phyloP scores from a whole-genome alignment of 345 rosid genomes.

The Brassica carinata region DNA sequence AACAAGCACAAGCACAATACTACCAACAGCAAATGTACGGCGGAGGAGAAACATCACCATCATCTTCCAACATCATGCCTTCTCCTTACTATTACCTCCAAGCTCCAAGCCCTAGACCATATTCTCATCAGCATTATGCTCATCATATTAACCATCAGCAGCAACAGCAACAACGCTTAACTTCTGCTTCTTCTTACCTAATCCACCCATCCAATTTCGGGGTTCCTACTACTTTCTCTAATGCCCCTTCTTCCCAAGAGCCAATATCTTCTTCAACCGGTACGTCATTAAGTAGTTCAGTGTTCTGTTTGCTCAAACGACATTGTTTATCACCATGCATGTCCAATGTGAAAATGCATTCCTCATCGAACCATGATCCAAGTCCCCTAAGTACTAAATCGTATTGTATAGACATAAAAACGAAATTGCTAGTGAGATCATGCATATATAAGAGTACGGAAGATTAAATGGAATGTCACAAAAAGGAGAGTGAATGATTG shows the following conservation, averaged over 20 bases:
- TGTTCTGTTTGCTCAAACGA: not conserved
- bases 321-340: slow-evolving; percentile 18
- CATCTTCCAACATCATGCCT: slow-evolving; percentile 43
- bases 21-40: slow-evolving; percentile 71
- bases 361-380: slow-evolving; percentile 1
- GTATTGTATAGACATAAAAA: not conserved
- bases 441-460: slow-evolving; percentile 9
- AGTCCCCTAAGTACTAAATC: slow-evolving; percentile 1
- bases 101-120: slow-evolving; percentile 40
- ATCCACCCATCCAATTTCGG: slow-evolving; percentile 32
- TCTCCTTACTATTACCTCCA: slow-evolving; percentile 39
- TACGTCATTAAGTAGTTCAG: not conserved
- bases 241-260: slow-evolving; percentile 25
- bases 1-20: slow-evolving; percentile 65
- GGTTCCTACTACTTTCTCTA: slow-evolving; percentile 11
- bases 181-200: slow-evolving; percentile 38
- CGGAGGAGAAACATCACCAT: slow-evolving; percentile 37
- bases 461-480: slow-evolving; percentile 22
- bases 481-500: slow-evolving; percentile 27
- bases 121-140: slow-evolving; percentile 23
- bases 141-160: slow-evolving; percentile 18
- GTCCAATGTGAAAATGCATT: slow-evolving; percentile 10
- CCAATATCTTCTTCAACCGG: slow-evolving; percentile 34
- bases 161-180: slow-evolving; percentile 11
- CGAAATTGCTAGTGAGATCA: not conserved